A percentile compares a stretch with the other conserved stretches of the same genome.
Conservation (phyloP, 441 rosid genomes). For the Bruguiera hainesii region DNA sequence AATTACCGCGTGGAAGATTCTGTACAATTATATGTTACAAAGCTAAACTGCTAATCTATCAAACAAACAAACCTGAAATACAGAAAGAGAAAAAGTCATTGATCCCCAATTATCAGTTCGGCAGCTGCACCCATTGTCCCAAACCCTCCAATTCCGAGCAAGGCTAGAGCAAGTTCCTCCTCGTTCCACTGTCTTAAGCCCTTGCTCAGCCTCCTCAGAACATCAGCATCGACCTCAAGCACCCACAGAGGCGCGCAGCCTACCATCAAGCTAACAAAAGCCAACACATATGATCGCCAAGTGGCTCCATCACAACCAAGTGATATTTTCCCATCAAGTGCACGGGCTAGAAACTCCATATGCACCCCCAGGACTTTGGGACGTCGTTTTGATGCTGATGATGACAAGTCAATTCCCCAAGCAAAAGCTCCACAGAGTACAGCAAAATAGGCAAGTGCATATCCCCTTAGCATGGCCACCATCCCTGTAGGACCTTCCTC, state of each 20-base stretch:
- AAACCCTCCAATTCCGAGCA: slow-evolving; percentile 73
- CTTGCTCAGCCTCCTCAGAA: slow-evolving; percentile 75
- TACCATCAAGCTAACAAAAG: slow-evolving; percentile 78
- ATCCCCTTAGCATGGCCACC: slow-evolving; percentile 83
- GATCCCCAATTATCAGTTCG: slow-evolving; percentile 58
- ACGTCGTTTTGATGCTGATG: slow-evolving; percentile 74
- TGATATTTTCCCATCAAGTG: slow-evolving; percentile 87
- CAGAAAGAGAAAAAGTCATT: slow-evolving; percentile 14
- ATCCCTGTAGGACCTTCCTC: slow-evolving; percentile 48
- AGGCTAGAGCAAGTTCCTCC: slow-evolving; percentile 78
- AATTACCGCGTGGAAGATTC: background rate
- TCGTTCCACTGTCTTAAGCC: slow-evolving; percentile 87
- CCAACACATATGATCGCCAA: slow-evolving; percentile 86
- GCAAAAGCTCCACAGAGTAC: slow-evolving; percentile 83
- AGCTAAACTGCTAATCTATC: slow-evolving; percentile 8
- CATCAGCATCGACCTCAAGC: slow-evolving; percentile 68
- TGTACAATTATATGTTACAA: slow-evolving; percentile 12
- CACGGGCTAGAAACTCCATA: slow-evolving; percentile 79
- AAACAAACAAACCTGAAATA: slow-evolving; percentile 2
- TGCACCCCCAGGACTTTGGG: slow-evolving; percentile 69
- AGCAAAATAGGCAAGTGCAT: slow-evolving; percentile 84
- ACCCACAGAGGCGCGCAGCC: slow-evolving; percentile 75
- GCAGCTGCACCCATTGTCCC: slow-evolving; percentile 70
- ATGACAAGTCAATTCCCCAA: slow-evolving; percentile 85
- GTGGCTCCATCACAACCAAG: slow-evolving; percentile 85